Evolutionary conservation across 352 stramenopile species (phyloP), one percentile per base, ranked within the genome.

Genomic region (Globisporangium recalcitrans): DNA sequence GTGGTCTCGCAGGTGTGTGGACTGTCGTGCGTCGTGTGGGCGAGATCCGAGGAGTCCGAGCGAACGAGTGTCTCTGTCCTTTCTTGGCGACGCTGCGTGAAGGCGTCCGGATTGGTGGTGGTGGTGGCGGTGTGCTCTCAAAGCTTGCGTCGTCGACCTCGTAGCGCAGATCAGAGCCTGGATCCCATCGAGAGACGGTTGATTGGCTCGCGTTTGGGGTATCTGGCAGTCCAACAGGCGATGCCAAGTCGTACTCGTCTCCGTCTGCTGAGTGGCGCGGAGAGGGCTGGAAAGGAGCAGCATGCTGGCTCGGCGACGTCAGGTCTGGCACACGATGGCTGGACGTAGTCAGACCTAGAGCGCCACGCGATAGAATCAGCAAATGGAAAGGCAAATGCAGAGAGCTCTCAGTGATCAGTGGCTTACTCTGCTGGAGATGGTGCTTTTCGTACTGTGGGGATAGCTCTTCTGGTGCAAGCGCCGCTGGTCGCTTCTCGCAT

Each of bases 161-260:
- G 53, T 52, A 67, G 27, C 61, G 54, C 36, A 74, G 67, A 27
- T 60, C 40, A 36, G 74, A 69, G 1, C 47, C 56, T 13, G 71
- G 38, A 40, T 77, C 59, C 69, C 67, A 80, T 9, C 46, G 52
- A 29, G 71, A 65, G 52, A 58, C 26, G 10, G 70, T 60, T 8
- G 38, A 26, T 34, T 62, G 32, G 22, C 48, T 62, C 32, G 52
- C n/a, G 21, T 73, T 67, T 36, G 78, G 67, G 1, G 75, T 79
- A 3, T 82, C 75, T 9, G 81, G 81, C 2, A 91, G 63, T 19
- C 72, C 70, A 27, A 90, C 68, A 2, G 83, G 83, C 0, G 83
- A 93, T n/a, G 75, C 75, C 29, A 91, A 68, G 52, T 85, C 83
- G 58, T 82, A 82, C 55, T 91, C 80, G 22, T 77, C 71, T 0